Base-by-base conservation (phyloP, 495 filamentous ascomycete genomes). In the Penicillium pulvis region DNA sequence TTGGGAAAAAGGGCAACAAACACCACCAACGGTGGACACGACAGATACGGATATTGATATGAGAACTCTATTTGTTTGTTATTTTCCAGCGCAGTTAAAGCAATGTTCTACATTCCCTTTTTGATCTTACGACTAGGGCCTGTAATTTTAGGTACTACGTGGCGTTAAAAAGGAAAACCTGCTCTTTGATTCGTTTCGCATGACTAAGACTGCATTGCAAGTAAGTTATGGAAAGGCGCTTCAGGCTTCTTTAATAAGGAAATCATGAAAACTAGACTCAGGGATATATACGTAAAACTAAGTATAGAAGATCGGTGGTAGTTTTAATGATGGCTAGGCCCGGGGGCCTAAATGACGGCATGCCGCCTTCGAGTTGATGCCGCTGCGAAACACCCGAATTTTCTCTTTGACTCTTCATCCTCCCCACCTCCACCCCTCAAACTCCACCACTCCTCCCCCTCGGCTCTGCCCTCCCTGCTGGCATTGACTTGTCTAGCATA, bases 401-500 rank as follows among this genome's bases (percentile, higher is more conserved):
- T 70, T 69, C 62, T 57, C 69, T 66, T 69, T 68, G 65, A 70
- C 64, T 67, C 59, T 62, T 65, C 62, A 43, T 51, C 58, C 59
- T 59, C 55, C 51, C 45, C 57, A 66, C 72, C 64, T 66, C 61
- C 57, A 64, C 69, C 64, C 60, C 61, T 63, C 60, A 11, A 45
- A 33, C 42, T 60, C 64, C 65, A 67, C 74, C 70, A 71, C 69
- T 56, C 62, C 62, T 62, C 69, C 62, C 63, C 71, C 66, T 73
- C 68, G 64, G 64, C 68, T 63, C 61, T 61, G 52, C 61, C 64
- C 62, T 64, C 66, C 60, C 71, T 77, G 78, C 78, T 80, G 78
- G 75, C 78, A 80, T 80, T 80, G 75, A 78, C 78, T 80, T 80
- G 78, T 80, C 78, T 72, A 80, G 78, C 76, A 76, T 62, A 62